phyloP scores from a whole-genome alignment of 2,329 filamentous ascomycete genomes.

The Meredithiella fracta region DNA sequence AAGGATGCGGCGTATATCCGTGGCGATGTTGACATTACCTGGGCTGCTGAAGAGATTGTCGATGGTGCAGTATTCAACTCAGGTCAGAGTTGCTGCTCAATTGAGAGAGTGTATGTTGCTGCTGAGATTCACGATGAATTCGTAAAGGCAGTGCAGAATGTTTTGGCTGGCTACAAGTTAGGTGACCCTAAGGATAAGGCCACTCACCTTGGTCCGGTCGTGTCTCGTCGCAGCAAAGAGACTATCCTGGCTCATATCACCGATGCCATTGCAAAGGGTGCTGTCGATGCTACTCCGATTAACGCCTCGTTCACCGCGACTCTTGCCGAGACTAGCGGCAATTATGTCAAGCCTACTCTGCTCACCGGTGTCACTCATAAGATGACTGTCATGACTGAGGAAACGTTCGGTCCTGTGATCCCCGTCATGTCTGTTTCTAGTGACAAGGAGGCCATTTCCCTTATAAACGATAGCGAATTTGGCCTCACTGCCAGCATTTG shows the following conservation, averaged over 20 bases:
- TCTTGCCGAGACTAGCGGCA: constrained; percentile 32
- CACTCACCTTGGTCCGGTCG: constrained; percentile 75
- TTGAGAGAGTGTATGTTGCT: constrained; percentile 85
- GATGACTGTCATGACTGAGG: constrained; percentile 82
- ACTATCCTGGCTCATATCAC: constrained; percentile 63
- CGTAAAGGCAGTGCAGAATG: constrained; percentile 59
- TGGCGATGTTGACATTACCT: constrained; percentile 68
- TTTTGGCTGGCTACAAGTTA: constrained; percentile 66
- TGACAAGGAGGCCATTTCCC: constrained; percentile 62
- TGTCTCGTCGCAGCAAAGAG: constrained; percentile 64
- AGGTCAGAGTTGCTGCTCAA: constrained; percentile 89
- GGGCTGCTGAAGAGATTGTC: constrained; percentile 88
- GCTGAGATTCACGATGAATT: constrained; percentile 72
- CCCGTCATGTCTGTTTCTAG: constrained; percentile 71
- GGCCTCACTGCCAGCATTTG: constrained; percentile 93
- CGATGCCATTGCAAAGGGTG: constrained; percentile 70
- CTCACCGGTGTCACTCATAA: constrained; percentile 62
- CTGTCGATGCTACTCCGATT: constrained; percentile 66
- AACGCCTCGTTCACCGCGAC: constrained; percentile 54
- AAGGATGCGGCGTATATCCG: constrained; percentile 90
- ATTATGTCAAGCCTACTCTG: constrained; percentile 77
- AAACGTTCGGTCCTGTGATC: constrained; percentile 89
- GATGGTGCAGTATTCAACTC: constrained; percentile 96
- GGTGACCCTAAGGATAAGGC: constrained; percentile 69
- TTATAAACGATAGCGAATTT: constrained; percentile 94